These are phyloP conservation scores for Ustilago nuda DNA, from an alignment of 1,284 basidiomycete genomes.

Conservation along the genomic window DNA sequence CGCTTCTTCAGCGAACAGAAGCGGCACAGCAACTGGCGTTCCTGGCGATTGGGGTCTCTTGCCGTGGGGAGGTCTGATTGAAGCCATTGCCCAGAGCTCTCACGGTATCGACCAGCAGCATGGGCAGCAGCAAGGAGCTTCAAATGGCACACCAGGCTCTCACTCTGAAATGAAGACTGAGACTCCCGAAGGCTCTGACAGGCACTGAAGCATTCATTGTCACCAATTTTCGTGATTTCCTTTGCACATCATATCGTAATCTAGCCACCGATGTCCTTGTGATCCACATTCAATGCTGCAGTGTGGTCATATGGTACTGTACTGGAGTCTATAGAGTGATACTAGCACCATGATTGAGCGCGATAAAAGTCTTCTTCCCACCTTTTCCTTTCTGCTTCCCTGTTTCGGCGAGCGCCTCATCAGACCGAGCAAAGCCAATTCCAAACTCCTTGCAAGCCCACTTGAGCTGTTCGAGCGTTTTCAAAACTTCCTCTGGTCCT, in stretches of 20 bases:
- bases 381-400: background rate
- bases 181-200: conserved; percentile 40
- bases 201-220: conserved; percentile 9
- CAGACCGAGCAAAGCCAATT: conserved; percentile 18
- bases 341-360: conserved; percentile 45
- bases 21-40: conserved; percentile 2
- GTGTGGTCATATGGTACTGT: background rate
- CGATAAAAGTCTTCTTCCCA: conserved; percentile 30
- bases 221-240: background rate
- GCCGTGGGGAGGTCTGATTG: conserved; percentile 61
- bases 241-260: background rate
- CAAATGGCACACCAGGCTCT: conserved; percentile 30
- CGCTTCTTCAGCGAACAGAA: conserved; percentile 8
- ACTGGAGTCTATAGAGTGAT: conserved; percentile 18
- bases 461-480: conserved; percentile 40
- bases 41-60: conserved; percentile 47
- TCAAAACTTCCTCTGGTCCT: conserved; percentile 43
- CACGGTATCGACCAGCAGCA: conserved; percentile 40
- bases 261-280: background rate
- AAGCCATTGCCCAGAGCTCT: conserved; percentile 56
- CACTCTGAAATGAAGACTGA: conserved; percentile 35
- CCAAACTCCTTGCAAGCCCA: conserved; percentile 36
- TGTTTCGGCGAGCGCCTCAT: conserved; percentile 7
- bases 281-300: background rate
- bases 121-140: conserved; percentile 21